Base-by-base conservation (phyloP, 2,329 filamentous ascomycete genomes). In the Microdochium paspali region DNA sequence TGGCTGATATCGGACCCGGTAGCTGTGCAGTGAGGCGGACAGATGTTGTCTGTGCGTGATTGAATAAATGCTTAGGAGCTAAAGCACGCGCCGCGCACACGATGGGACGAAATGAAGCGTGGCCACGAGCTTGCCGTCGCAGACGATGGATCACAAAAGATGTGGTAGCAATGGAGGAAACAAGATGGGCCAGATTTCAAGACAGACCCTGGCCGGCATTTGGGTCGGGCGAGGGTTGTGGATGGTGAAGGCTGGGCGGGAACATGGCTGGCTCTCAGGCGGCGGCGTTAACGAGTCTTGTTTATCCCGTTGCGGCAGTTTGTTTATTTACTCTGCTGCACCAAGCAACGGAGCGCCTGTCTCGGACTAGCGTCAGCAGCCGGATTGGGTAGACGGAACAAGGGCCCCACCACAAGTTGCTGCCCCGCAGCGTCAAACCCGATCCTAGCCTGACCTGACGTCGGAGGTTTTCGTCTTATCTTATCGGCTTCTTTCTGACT, bases 311-410 rank as follows among this genome's bases (percentile, higher is more conserved):
- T 61, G 48, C 45, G 61, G 61, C 50, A 64, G 56, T 64, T 64
- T 64, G 62, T 64, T 64, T 64, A 61, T 64, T 64, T 64, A 60
- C 58, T 54, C 51, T 49, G 50, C 45, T 51, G 53, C 35, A 40
- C 35, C 35, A 40, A n/a, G 15, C 15, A 40, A 20, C 15, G 18
- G 13, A 9, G 13, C 13, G 13, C 35, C 35, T 7, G 3, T 40
- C 18, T 20, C 9, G 35, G 15, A 15, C 13, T 40, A 40, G 35
- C 35, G 35, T 20, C 35, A 9, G 26, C 26, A 28, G 26, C 26
- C 13, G 26, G 26, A 28, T 13, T 13, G 26, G 26, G 26, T 13
- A 28, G 26, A n/a, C n/a, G n/a, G n/a, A 7, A 28, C 7, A 28
- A 13, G 7, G 26, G 26, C 26, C 26, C 26, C 26, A 28, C 26